Conservation (phyloP, 2,329 filamentous ascomycete species). For the Helicocarpus griseus region DNA sequence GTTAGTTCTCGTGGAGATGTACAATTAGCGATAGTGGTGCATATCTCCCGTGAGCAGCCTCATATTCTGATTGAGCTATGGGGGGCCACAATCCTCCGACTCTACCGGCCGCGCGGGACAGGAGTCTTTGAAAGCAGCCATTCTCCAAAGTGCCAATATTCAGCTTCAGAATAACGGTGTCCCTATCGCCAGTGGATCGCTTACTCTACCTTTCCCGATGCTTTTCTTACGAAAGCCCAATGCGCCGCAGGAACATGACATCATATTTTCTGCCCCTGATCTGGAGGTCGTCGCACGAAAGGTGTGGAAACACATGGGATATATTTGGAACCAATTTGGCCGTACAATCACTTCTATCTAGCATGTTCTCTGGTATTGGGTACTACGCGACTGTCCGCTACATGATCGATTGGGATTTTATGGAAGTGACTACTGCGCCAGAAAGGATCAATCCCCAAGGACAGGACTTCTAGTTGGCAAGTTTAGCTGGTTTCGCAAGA, state of each 20-base stretch:
- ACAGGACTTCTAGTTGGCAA: no score
- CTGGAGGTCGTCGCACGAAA: background rate
- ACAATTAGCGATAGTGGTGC: background rate
- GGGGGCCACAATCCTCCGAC: background rate
- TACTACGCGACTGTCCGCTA: no score
- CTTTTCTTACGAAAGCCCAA: background rate
- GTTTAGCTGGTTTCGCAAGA: no score
- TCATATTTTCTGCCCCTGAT: background rate
- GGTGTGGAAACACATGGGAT: no score
- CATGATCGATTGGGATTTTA: no score
- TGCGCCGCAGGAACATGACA: background rate
- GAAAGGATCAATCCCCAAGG: no score
- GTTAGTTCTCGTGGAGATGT: slow-evolving; percentile 5
- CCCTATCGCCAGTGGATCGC: background rate
- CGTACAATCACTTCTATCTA: no score
- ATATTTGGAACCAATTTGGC: no score
- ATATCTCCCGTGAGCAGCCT: background rate
- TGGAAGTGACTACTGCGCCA: no score
- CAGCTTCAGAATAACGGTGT: background rate
- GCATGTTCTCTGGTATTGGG: no score
- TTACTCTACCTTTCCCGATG: background rate
- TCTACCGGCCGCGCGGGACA: background rate
- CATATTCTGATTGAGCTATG: slow-evolving; percentile 1
- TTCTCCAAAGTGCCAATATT: background rate
- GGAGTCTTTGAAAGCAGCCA: background rate